Base-by-base conservation (phyloP, 116 monocot species). In the Posidonia oceanica region DNA sequence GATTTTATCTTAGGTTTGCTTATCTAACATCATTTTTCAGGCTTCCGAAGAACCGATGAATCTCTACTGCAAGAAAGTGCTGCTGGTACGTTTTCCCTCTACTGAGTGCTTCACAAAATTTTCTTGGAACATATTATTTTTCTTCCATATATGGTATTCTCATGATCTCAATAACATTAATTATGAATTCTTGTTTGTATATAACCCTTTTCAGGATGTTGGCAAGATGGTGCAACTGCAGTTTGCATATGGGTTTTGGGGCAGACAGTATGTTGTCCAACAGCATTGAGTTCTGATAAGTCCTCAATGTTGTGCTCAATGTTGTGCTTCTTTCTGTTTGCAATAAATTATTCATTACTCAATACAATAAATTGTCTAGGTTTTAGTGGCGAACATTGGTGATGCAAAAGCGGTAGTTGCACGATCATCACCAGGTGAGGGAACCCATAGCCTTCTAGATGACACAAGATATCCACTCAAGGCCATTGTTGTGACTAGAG, bases 141-240 rank as follows among this genome's bases (percentile, higher is more conserved):
- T 48, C 48, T 48, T 10, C 6, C 7, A 48, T 10, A 48, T 48
- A 12, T 48, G 7, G 48, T 12, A 48, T 48, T 48, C 48, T 42
- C 4, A 42, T 8, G 2, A 48, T 48, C 48, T 48, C 48, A 48
- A 12, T 48, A 12, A 48, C 48, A 10, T 48, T 1, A 48, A 48
- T 7, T 48, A 48, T 48, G 48, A 48, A 48, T 48, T 29, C 48
- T 48, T 48, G 48, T 48, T 48, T 48, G 48, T 48, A 37, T 13
- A 64, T 23, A 20, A 53, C 57, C 22, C 44, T 61, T 71, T 66
- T 44, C 79, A 93, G 93, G 88, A 17, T 84, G 79, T 20, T 93
- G 93, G 86, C 93, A 82, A 75, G 88, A 93, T 86, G 93, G 93
- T 84, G 93, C 93, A 73, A 86, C 93, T n/a, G 86, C 93, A 74